Conservation (phyloP, 352 stramenopile species). For the Aphanomyces astaci region DNA sequence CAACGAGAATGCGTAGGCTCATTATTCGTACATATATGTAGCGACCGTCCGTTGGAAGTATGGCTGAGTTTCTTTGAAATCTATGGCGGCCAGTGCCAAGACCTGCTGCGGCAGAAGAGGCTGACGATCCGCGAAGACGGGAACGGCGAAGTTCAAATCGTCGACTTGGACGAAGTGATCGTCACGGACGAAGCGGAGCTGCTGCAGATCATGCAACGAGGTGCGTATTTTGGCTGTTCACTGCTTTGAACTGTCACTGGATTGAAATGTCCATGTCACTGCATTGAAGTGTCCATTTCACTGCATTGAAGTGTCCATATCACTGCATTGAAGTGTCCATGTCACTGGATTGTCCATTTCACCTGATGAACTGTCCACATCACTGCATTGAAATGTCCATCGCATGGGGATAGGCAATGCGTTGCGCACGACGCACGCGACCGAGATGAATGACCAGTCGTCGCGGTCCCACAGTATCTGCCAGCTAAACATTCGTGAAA, state of each 20-base stretch:
- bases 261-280: no score
- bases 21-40: constrained; percentile 7
- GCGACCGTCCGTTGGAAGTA: constrained; percentile 65
- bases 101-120: constrained; percentile 86
- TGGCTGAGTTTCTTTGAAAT: constrained; percentile 96
- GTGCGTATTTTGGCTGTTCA: no score
- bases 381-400: no score
- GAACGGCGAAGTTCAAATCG: constrained; percentile 91
- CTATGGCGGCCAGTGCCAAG: constrained; percentile 93
- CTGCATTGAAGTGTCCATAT: no score
- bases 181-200: constrained; percentile 82
- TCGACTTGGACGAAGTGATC: constrained; percentile 90
- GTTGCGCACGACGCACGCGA: constrained; percentile 92
- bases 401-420: constrained; percentile 88
- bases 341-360: no score
- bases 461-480: constrained; percentile 94
- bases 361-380: no score
- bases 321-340: no score
- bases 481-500: constrained; percentile 83
- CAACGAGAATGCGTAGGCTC: neutral
- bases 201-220: constrained; percentile 85
- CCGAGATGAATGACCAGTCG: constrained; percentile 93
- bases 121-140: constrained; percentile 93
- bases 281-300: no score
- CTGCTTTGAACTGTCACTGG: no score